These are phyloP conservation scores for Pseudoscleropodium purum DNA, from an alignment of 225 moss, liverwort and hornwort genomes.

Conservation along the genomic window DNA sequence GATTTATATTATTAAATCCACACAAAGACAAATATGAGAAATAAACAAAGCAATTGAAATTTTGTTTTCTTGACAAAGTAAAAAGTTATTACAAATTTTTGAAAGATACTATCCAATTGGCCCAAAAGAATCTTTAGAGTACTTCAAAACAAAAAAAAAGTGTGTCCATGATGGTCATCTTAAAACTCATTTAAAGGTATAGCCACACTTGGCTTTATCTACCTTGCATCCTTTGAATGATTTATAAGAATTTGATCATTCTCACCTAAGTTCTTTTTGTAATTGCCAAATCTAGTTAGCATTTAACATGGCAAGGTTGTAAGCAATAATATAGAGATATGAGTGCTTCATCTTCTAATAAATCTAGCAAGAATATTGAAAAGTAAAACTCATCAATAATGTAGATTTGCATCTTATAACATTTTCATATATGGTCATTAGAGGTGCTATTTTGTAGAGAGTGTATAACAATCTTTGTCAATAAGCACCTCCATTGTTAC, in stretches of 20 bases:
- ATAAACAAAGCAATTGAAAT: background rate
- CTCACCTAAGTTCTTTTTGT: accelerated
- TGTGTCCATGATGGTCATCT: background rate
- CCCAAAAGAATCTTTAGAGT: background rate
- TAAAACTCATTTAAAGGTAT: background rate
- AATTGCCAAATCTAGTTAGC: background rate
- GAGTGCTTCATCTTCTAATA: background rate
- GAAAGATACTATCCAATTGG: background rate
- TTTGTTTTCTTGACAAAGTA: background rate
- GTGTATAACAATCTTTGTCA: background rate
- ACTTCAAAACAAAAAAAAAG: background rate
- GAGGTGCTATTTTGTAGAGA: background rate
- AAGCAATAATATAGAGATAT: background rate
- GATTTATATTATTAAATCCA: background rate
- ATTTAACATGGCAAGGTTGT: accelerated
- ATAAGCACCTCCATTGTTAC: background rate
- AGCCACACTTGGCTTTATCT: background rate
- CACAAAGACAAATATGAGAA: background rate
- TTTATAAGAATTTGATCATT: background rate
- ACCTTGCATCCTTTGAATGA: background rate
- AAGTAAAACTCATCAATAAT: background rate
- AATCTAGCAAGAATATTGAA: accelerated
- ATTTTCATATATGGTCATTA: accelerated
- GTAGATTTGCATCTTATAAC: background rate
- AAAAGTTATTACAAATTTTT: background rate